Evolutionary conservation across 306 rosid species (phyloP).

Genomic region (Styphnolobium japonicum): DNA sequence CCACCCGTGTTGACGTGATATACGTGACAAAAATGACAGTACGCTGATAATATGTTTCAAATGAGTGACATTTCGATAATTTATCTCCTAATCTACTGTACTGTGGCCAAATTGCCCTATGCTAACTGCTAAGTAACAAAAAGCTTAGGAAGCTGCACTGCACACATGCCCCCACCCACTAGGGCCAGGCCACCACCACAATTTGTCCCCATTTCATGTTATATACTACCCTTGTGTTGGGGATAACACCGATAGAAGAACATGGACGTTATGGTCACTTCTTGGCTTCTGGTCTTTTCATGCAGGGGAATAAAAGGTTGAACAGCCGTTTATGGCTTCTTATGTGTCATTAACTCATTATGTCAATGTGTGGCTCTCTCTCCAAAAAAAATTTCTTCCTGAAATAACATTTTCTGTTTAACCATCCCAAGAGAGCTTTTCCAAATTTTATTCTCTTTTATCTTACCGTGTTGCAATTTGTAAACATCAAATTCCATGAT

Average conservation of each 20-base stretch:
- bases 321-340: neutral
- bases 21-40: too few species aligned
- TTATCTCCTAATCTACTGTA: too few species aligned
- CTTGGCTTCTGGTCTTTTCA: neutral
- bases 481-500: too few species aligned
- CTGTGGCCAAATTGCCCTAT: too few species aligned
- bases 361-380: neutral
- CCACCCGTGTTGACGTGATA: too few species aligned
- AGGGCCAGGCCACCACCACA: neutral
- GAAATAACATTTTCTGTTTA: neutral
- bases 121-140: slow-evolving; percentile 23
- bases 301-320: neutral
- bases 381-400: neutral
- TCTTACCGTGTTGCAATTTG: too few species aligned
- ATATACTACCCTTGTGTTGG: neutral
- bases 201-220: slow-evolving; percentile 23
- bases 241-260: slow-evolving; percentile 5
- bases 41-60: too few species aligned
- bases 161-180: slow-evolving; percentile 10
- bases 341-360: neutral
- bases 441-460: too few species aligned
- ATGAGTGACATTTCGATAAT: too few species aligned
- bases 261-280: slow-evolving; percentile 2
- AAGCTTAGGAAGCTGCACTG: neutral
- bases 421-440: neutral